Base-by-base conservation (phyloP, 768 basidiomycete genomes). In the Coprinellus micaceus region DNA sequence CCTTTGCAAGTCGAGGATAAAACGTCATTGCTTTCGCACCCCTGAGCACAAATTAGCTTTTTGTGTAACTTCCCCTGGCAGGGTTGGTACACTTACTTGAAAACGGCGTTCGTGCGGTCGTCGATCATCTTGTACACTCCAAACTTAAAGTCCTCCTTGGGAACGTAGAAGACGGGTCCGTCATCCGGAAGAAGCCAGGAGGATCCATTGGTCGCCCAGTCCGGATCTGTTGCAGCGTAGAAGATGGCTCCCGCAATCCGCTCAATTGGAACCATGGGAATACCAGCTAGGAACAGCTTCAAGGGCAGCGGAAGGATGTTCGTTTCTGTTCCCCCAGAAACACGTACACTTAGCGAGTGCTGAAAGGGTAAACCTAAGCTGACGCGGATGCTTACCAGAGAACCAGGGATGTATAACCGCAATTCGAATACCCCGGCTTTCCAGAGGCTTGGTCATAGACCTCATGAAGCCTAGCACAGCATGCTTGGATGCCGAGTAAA, bases 111-210 rank as follows among this genome's bases (percentile, higher is more conserved):
- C 3, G 65, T 66, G 46, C 77, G 66, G n/a, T 70, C 65, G 53
- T 81, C 77, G 19, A 84, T 72, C 72, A 82, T 74, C 53, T 71
- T 71, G 64, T 83, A 84, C 21, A 83, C 78, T 2, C 82, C 82
- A 45, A 71, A 59, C 57, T 74, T 76, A 63, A 84, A 74, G 50
- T 76, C 69, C 58, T 82, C 79, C 40, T 73, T 74, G 13, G 74
- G 72, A 4, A 81, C 67, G 54, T 72, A 66, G 58, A 80, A 77
- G 6, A 79, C 76, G 2, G 77, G 77, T 2, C 82, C 82, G 58
- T 80, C 72, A 58, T 83, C 80, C 2, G 72, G 70, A 26, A 83
- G 67, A 2, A 81, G 60, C 71, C 76, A 82, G 0, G 77, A 72
- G 46, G 70, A 70, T 2, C 80, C 82, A 58, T 70, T 81, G 21